Conservation (phyloP, 176 grass and related monocot species). For the Rhynchospora pubera region DNA sequence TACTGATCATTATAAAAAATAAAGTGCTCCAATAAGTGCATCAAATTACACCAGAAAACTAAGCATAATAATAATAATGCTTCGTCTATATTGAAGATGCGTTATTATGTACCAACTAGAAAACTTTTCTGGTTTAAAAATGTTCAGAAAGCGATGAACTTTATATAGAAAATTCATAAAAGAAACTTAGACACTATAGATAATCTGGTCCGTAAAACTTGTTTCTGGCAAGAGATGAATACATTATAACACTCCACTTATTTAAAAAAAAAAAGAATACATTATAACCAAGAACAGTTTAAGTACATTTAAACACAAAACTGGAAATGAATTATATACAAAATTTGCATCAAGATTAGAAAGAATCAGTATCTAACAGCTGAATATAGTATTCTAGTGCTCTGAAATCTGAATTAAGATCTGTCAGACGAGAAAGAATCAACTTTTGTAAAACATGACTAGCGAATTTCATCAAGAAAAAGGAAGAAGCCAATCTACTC, state of each 20-base stretch:
- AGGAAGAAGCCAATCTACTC: neutral
- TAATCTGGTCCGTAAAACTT: too few species aligned
- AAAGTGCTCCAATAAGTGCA: neutral
- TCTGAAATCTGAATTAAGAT: neutral
- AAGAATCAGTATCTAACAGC: neutral
- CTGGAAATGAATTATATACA: neutral
- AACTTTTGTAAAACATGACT: neutral
- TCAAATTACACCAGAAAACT: neutral
- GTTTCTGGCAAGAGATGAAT: neutral
- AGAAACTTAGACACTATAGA: neutral
- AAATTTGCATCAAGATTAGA: too few species aligned
- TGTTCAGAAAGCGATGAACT: neutral
- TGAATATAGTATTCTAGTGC: neutral
- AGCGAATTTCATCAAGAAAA: neutral
- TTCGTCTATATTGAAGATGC: neutral
- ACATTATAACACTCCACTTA: too few species aligned
- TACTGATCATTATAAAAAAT: neutral
- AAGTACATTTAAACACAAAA: neutral
- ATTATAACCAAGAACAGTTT: conserved; percentile 6
- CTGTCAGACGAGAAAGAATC: neutral
- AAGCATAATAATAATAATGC: neutral
- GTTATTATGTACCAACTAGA: neutral
- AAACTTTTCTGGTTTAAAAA: neutral
- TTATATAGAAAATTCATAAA: neutral
- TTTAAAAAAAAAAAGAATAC: too few species aligned